phyloP scores from a whole-genome alignment of 78 protist genomes.

The Dictyostelium purpureum region DNA sequence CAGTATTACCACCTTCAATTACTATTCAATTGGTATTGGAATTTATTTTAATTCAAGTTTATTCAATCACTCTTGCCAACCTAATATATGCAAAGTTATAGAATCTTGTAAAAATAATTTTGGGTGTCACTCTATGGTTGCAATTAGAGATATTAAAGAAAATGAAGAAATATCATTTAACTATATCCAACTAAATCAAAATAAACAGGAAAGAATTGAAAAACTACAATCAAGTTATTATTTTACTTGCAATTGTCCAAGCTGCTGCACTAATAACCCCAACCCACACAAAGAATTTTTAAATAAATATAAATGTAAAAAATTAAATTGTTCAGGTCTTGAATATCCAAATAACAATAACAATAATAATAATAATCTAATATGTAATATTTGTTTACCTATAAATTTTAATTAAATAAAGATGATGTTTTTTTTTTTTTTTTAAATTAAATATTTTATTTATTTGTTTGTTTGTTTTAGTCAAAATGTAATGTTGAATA shows the following conservation, averaged over 20 bases:
- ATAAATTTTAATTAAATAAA: slow-evolving; percentile 5
- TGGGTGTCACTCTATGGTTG: slow-evolving; percentile 19
- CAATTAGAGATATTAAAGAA: slow-evolving; percentile 19
- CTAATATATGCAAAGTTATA: slow-evolving; percentile 19
- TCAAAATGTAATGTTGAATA: slow-evolving; percentile 73
- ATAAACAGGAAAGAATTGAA: not conserved
- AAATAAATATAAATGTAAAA: slow-evolving; percentile 10
- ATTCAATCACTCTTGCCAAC: slow-evolving; percentile 54
- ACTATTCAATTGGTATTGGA: slow-evolving; percentile 38
- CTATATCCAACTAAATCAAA: slow-evolving; percentile 20
- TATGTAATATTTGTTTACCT: slow-evolving; percentile 26
- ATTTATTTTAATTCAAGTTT: not conserved
- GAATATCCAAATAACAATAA: too few relatives aligned
- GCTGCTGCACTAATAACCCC: not conserved
- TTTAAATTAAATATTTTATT: too few relatives aligned
- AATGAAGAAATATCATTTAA: slow-evolving; percentile 25
- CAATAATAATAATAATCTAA: not conserved
- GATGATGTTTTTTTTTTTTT: too few relatives aligned
- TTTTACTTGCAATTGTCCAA: slow-evolving; percentile 25
- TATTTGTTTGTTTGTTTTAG: not conserved
- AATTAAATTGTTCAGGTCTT: slow-evolving; percentile 12
- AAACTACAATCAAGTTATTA: slow-evolving; percentile 9
- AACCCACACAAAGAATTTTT: slow-evolving; percentile 5
- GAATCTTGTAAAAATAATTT: not conserved
- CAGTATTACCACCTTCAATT: not conserved